Conservation (phyloP, 805 yeast genomes). For the Metschnikowia lachancei region DNA sequence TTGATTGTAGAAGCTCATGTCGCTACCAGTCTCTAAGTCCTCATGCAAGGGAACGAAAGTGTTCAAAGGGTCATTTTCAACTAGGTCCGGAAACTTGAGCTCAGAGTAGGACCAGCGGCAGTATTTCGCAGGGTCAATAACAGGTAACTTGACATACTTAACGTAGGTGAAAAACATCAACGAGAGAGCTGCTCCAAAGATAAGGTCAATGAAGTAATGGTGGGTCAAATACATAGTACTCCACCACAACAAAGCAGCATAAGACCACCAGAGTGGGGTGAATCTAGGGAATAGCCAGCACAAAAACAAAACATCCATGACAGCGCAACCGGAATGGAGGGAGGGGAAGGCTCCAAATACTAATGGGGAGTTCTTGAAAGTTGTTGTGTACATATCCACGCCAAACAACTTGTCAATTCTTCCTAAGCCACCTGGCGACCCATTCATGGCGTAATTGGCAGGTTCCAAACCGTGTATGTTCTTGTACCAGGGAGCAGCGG, state of each 20-base stretch:
- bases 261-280: conserved; percentile 63
- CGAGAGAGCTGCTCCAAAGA: conserved; percentile 89
- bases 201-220: conserved; percentile 90
- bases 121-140: conserved; percentile 47
- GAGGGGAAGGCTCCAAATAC: conserved; percentile 90
- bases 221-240: conserved; percentile 96
- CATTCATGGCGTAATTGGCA: conserved; percentile 87
- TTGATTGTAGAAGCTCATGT: conserved; percentile 9
- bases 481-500: conserved; percentile 98
- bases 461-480: conserved; percentile 79
- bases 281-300: conserved; percentile 75
- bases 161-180: conserved; percentile 66
- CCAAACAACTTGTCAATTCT: conserved; percentile 81
- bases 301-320: conserved; percentile 87
- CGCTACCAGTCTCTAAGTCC: conserved; percentile 12
- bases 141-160: conserved; percentile 67
- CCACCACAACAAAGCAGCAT: conserved; percentile 98
- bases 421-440: conserved; percentile 93
- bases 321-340: conserved; percentile 90
- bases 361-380: conserved; percentile 82
- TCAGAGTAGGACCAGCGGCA: conserved; percentile 68
- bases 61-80: conserved; percentile 33
- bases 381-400: conserved; percentile 75
- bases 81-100: conserved; percentile 27
- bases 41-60: conserved; percentile 16